A percentile compares a stretch with the other conserved stretches of the same genome.
phyloP scores from a whole-genome alignment of 768 basidiomycete genomes.

The Auricularia sp. region DNA sequence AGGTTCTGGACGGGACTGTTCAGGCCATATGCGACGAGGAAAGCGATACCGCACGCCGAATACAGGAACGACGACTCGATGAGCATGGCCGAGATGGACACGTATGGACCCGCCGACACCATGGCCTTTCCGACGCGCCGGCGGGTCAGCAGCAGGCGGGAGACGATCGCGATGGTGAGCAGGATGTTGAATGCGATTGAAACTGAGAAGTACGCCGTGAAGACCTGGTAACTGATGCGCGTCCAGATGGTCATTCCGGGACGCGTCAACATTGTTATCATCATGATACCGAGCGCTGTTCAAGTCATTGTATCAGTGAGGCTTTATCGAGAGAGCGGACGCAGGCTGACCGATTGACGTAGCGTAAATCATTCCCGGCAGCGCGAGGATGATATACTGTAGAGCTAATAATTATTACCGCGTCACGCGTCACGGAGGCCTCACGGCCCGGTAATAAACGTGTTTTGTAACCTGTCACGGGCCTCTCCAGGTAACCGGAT shows the following conservation, averaged over 20 bases:
- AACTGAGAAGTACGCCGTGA: slow-evolving; percentile 7
- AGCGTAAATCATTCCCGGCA: not conserved
- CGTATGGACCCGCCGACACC: not conserved
- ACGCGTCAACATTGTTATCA: not conserved
- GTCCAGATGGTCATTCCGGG: not conserved
- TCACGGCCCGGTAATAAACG: too few species aligned
- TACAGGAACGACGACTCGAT: slow-evolving; percentile 4
- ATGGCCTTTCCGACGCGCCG: slow-evolving; percentile 10
- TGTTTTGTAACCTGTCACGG: too few species aligned
- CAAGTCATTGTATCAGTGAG: not conserved
- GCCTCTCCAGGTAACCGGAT: too few species aligned
- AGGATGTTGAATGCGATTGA: slow-evolving; percentile 25
- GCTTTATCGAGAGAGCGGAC: not conserved
- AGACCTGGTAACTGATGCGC: not conserved
- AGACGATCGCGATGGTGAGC: slow-evolving; percentile 24
- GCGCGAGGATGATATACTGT: not conserved
- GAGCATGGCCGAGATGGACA: slow-evolving; percentile 1
- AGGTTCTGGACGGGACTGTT: slow-evolving; percentile 5
- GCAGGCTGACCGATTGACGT: not conserved
- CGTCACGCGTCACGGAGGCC: too few species aligned
- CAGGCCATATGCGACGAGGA: not conserved
- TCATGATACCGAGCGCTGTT: not conserved
- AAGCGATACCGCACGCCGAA: not conserved
- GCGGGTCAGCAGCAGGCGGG: slow-evolving; percentile 19
- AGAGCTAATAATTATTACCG: too few species aligned